Conservation (phyloP, 2,329 filamentous ascomycete species). For the Metarhizium guizhouense region DNA sequence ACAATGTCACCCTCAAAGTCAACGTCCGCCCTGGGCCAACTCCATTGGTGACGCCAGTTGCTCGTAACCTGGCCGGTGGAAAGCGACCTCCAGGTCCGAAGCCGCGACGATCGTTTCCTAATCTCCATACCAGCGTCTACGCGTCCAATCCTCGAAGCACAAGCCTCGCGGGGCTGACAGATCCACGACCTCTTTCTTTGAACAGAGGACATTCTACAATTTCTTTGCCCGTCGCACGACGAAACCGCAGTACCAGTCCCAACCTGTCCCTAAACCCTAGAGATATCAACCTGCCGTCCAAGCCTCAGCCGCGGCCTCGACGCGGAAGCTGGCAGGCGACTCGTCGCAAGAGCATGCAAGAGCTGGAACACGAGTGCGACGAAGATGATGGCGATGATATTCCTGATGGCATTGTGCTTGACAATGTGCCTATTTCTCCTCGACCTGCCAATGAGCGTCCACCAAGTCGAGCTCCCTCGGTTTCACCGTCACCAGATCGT, state of each 20-base stretch:
- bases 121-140: conserved; percentile 36
- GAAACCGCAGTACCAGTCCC: conserved; percentile 44
- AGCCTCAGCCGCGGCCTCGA: conserved; percentile 27
- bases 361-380: conserved; percentile 69
- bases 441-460: conserved; percentile 48
- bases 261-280: conserved; percentile 34
- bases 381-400: conserved; percentile 70
- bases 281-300: conserved; percentile 28
- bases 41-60: conserved; percentile 11
- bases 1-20: conserved; percentile 38
- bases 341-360: conserved; percentile 55
- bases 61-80: conserved; percentile 21
- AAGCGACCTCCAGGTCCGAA: conserved; percentile 19
- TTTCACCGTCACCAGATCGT: conserved; percentile 45
- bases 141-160: conserved; percentile 42
- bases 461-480: conserved; percentile 43
- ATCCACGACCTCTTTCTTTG: conserved; percentile 21
- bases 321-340: conserved; percentile 66
- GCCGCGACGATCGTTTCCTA: conserved; percentile 33
- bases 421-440: conserved; percentile 79
- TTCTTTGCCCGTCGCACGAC: conserved; percentile 28
- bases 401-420: conserved; percentile 68
- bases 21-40: conserved; percentile 26
- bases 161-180: conserved; percentile 30
- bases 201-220: conserved; percentile 23